A percentile compares a stretch with the other conserved stretches of the same genome.
These are phyloP conservation scores for Penicillium sp. DNA, from an alignment of 2,329 filamentous ascomycete species.

Conservation along the genomic window DNA sequence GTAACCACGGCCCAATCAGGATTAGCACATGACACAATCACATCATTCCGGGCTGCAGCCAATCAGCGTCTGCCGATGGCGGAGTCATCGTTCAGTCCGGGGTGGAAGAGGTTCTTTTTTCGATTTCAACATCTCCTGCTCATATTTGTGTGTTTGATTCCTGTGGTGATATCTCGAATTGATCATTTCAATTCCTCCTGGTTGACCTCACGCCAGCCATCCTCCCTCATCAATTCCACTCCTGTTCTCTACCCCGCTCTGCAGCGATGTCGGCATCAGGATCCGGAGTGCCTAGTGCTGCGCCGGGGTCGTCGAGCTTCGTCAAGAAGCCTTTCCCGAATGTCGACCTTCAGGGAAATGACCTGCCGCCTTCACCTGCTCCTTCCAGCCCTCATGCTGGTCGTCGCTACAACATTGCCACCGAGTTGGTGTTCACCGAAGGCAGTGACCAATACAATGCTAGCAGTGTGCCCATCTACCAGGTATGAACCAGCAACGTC, in stretches of 20 bases:
- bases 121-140: slow-evolving; percentile 1
- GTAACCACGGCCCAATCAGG: slow-evolving; percentile 8
- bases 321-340: slow-evolving; percentile 51
- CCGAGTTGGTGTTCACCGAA: slow-evolving; percentile 94
- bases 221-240: not conserved
- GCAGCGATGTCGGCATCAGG: slow-evolving; percentile 39
- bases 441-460: slow-evolving; percentile 95
- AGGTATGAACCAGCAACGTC: slow-evolving; percentile 51
- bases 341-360: slow-evolving; percentile 74
- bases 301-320: slow-evolving; percentile 25
- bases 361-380: slow-evolving; percentile 84
- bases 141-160: slow-evolving; percentile 4
- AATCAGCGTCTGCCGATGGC: slow-evolving; percentile 11
- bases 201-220: not conserved
- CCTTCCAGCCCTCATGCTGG: slow-evolving; percentile 84
- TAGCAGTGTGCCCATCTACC: slow-evolving; percentile 94
- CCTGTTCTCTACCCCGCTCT: slow-evolving; percentile 22
- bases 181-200: too few relatives aligned
- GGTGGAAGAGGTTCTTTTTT: slow-evolving; percentile 11
- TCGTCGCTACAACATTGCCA: slow-evolving; percentile 85
- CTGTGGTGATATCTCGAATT: not conserved
- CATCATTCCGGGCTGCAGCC: slow-evolving; percentile 4
- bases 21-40: slow-evolving; percentile 16
- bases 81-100: slow-evolving; percentile 17
- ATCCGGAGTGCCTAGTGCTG: slow-evolving; percentile 23